phyloP scores from a whole-genome alignment of 139 green algal species.

The Nannochloris sp. region DNA sequence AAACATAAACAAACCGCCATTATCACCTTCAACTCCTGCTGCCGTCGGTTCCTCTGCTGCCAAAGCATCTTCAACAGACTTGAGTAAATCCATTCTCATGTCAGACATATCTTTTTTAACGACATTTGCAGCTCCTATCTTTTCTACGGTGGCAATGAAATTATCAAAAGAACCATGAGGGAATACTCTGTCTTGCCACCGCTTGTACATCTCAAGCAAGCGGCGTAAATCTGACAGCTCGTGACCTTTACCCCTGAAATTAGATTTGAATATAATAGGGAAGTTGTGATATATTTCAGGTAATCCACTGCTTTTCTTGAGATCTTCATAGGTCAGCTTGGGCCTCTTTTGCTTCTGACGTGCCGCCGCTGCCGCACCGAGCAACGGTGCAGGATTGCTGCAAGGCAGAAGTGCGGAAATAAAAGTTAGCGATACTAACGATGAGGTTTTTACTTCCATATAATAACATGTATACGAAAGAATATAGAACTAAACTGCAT shows the following conservation, averaged over 20 bases:
- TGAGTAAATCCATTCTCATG: slow-evolving; percentile 20
- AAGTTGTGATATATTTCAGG: slow-evolving; percentile 29
- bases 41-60: not conserved
- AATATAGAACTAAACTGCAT: not conserved
- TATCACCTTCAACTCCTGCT: not conserved
- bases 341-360: slow-evolving; percentile 25
- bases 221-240: slow-evolving; percentile 34
- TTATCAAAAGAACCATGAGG: slow-evolving; percentile 29
- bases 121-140: slow-evolving; percentile 18
- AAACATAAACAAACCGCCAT: too few species aligned
- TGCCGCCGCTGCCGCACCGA: not conserved
- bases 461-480: not conserved
- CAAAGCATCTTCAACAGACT: not conserved
- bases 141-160: slow-evolving; percentile 32
- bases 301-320: slow-evolving; percentile 27
- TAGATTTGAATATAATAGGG: slow-evolving; percentile 12
- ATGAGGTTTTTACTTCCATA: not conserved
- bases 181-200: slow-evolving; percentile 42
- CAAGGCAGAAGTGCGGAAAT: not conserved
- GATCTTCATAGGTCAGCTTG: slow-evolving; percentile 38
- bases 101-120: slow-evolving; percentile 9
- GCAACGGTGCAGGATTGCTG: not conserved
- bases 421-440: not conserved
- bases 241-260: slow-evolving; percentile 28
- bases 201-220: slow-evolving; percentile 48